A percentile compares a stretch with the other conserved stretches of the same genome.
Conservation (phyloP, 306 rosid genomes). For the Vigna reflexopilosa region DNA sequence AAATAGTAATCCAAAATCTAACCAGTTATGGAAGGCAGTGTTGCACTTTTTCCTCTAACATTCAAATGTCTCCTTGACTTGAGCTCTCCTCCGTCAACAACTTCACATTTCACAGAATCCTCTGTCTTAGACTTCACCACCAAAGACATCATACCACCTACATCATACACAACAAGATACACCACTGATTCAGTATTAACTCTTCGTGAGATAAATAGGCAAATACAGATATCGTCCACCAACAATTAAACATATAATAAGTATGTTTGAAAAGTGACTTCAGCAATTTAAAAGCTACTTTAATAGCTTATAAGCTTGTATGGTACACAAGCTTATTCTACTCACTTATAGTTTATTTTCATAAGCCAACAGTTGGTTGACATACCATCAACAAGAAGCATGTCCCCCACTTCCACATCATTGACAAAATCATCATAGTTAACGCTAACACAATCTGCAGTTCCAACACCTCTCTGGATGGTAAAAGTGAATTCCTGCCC, state of each 20-base stretch:
- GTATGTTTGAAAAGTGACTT: not conserved
- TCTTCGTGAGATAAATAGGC: conserved; percentile 16
- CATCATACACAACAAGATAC: conserved; percentile 18
- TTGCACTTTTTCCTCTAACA: conserved; percentile 98
- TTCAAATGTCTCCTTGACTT: conserved; percentile 93
- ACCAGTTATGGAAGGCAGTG: conserved; percentile 98
- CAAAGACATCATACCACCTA: conserved; percentile 99
- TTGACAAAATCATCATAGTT: conserved; percentile 95
- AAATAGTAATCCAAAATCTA: conserved; percentile 42
- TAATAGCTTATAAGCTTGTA: not conserved
- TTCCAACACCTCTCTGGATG: conserved; percentile 80
- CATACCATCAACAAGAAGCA: conserved; percentile 92
- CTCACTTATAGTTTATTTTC: too few relatives aligned
- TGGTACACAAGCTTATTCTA: not conserved
- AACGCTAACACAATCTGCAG: conserved; percentile 85
- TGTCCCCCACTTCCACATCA: conserved; percentile 87
- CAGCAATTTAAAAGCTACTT: not conserved
- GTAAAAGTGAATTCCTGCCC: conserved; percentile 96
- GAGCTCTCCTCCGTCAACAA: conserved; percentile 98
- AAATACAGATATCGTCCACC: conserved; percentile 24
- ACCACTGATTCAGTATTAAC: not conserved
- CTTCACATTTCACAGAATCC: conserved; percentile 94
- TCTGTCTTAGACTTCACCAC: conserved; percentile 79
- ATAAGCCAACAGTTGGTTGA: not conserved
- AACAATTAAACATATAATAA: not conserved